Evolutionary conservation across 2,329 filamentous ascomycete genomes (phyloP).

Genomic region (Scopulariopsis brevicaulis): DNA sequence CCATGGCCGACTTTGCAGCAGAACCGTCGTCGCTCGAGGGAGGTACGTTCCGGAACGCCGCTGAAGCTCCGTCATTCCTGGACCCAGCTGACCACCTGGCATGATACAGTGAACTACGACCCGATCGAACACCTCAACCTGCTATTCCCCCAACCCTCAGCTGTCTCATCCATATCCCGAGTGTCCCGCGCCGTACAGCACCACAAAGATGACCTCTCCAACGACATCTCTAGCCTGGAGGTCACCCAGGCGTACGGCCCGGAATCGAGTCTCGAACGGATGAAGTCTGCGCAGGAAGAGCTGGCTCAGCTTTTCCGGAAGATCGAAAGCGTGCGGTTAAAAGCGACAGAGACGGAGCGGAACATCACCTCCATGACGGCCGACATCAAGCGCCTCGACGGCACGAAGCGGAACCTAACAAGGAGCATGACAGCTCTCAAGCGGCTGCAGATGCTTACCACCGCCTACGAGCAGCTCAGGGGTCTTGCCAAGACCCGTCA

Average conservation of each 20-base stretch:
- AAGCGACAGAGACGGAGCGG: constrained; percentile 85
- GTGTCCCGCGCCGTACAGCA: constrained; percentile 63
- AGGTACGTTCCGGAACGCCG: constrained; percentile 19
- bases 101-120: constrained; percentile 60
- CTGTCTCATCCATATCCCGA: constrained; percentile 63
- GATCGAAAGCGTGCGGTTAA: constrained; percentile 83
- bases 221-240: constrained; percentile 62
- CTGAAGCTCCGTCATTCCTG: background rate
- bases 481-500: constrained; percentile 75
- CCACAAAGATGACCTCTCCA: constrained; percentile 74
- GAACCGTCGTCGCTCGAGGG: constrained; percentile 29
- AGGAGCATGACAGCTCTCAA: constrained; percentile 97
- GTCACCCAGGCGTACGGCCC: constrained; percentile 75
- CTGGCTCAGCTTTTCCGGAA: constrained; percentile 84
- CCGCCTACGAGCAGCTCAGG: constrained; percentile 92
- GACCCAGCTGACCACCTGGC: constrained; percentile 9
- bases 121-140: constrained; percentile 87
- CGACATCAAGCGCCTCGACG: constrained; percentile 94
- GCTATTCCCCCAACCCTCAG: constrained; percentile 82
- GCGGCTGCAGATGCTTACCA: constrained; percentile 94
- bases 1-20: constrained; percentile 9
- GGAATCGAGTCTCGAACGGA: constrained; percentile 78
- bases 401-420: constrained; percentile 92
- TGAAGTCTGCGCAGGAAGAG: constrained; percentile 83
- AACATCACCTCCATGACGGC: constrained; percentile 98